Conservation (phyloP, 2,329 filamentous ascomycete species). For the Colletotrichum gloeosporioides region DNA sequence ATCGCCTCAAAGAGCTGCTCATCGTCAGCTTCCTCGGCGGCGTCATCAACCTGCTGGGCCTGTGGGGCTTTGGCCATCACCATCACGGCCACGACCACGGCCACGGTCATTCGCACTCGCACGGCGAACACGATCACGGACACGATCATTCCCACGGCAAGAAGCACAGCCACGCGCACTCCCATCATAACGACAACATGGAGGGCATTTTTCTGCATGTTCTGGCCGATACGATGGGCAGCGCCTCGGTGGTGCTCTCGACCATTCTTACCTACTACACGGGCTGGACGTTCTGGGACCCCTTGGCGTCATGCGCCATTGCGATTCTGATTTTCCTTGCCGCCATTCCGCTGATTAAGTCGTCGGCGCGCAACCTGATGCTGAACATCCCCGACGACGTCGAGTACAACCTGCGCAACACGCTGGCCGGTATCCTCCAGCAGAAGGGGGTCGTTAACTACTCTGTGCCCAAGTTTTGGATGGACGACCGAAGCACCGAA, state of each 20-base stretch:
- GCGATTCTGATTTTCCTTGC: conserved; percentile 93
- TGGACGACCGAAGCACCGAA: conserved; percentile 65
- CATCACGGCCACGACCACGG: conserved; percentile 58
- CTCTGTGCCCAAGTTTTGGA: conserved; percentile 89
- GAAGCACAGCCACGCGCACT: conserved; percentile 43
- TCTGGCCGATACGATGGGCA: conserved; percentile 91
- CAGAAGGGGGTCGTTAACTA: conserved; percentile 87
- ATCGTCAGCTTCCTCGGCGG: conserved; percentile 87
- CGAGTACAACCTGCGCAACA: conserved; percentile 88
- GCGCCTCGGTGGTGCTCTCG: conserved; percentile 91
- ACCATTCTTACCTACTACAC: conserved; percentile 87
- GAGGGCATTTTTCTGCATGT: conserved; percentile 96
- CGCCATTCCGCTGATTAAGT: conserved; percentile 84
- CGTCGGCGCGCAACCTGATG: conserved; percentile 81
- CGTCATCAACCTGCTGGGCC: conserved; percentile 89
- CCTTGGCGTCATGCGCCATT: conserved; percentile 91
- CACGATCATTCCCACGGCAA: conserved; percentile 48
- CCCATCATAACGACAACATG: conserved; percentile 91
- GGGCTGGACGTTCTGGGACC: conserved; percentile 94
- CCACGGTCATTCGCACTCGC: conserved; percentile 40
- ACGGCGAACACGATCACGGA: conserved; percentile 43
- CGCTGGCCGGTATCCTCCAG: conserved; percentile 80
- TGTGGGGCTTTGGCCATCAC: conserved; percentile 80
- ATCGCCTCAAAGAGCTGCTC: conserved; percentile 84
- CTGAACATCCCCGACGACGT: conserved; percentile 83